Evolutionary conservation across 176 grass and related monocot species (phyloP).

Genomic region (Oryza punctata): DNA sequence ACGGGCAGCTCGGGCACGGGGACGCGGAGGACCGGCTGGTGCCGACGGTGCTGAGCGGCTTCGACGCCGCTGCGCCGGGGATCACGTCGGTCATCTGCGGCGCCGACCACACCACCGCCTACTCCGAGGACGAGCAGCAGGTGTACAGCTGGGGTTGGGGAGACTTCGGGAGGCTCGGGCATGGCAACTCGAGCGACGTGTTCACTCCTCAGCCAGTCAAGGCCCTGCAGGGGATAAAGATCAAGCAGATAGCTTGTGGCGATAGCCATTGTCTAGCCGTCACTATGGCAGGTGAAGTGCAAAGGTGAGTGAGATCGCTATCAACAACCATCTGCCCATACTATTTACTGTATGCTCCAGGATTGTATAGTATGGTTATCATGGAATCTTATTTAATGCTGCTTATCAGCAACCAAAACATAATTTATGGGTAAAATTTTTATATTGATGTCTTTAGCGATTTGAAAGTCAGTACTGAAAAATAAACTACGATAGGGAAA

Average conservation of each 20-base stretch:
- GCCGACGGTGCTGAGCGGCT: constrained; percentile 75
- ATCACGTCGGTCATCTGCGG: constrained; percentile 85
- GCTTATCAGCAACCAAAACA: not conserved
- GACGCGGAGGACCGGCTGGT: constrained; percentile 88
- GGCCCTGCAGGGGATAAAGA: constrained; percentile 83
- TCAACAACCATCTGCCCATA: not conserved
- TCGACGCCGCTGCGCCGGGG: constrained; percentile 49
- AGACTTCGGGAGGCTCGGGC: constrained; percentile 91
- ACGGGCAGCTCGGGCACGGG: constrained; percentile 95
- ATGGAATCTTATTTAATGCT: not conserved
- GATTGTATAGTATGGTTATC: not conserved
- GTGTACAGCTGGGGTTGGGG: constrained; percentile 99
- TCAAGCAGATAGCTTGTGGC: constrained; percentile 96
- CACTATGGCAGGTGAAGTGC: constrained; percentile 80
- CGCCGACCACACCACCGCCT: constrained; percentile 95
- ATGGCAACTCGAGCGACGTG: constrained; percentile 94
- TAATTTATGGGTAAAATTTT: too few relatives aligned
- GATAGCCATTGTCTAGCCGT: constrained; percentile 96
- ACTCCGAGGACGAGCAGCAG: constrained; percentile 73
- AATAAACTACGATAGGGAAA: too few relatives aligned
- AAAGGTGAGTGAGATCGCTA: constrained; percentile 62
- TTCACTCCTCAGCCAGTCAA: constrained; percentile 93
- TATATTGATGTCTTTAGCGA: too few relatives aligned
- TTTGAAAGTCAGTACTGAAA: too few relatives aligned
- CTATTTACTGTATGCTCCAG: not conserved